phyloP scores from a whole-genome alignment of 208 protist genomes.

The Acanthamoeba comandoni region DNA sequence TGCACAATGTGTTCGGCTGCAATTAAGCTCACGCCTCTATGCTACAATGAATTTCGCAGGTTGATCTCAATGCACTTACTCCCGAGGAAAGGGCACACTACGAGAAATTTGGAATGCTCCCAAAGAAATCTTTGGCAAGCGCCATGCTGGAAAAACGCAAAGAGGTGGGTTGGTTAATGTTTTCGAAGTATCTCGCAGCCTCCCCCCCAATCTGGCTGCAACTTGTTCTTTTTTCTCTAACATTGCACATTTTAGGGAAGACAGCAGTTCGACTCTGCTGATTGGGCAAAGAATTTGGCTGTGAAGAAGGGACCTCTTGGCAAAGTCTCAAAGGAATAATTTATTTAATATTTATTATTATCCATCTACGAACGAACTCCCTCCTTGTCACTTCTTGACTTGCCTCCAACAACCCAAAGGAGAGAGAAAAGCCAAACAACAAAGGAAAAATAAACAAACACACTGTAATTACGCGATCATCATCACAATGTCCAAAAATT shows the following conservation, averaged over 20 bases:
- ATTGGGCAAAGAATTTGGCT: constrained; percentile 56
- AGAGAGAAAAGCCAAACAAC: too few species aligned
- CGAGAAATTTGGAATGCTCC: constrained; percentile 66
- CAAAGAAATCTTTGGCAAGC: constrained; percentile 61
- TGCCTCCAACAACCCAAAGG: too few species aligned
- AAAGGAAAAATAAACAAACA: too few species aligned
- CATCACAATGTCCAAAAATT: too few species aligned
- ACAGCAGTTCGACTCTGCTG: constrained; percentile 67
- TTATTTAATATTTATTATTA: too few species aligned
- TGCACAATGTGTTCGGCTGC: too few species aligned
- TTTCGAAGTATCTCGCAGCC: neutral
- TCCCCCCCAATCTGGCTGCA: neutral
- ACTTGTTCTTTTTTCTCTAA: neutral
- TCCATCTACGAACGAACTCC: too few species aligned
- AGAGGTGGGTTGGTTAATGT: neutral
- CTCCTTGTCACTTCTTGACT: too few species aligned
- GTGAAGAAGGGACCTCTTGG: constrained; percentile 66
- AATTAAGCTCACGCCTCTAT: too few species aligned
- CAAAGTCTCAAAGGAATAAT: constrained; percentile 58
- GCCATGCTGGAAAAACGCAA: constrained; percentile 65
- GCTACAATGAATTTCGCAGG: too few species aligned
- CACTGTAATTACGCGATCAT: too few species aligned
- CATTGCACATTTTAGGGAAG: constrained; percentile 15
- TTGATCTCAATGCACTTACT: constrained; percentile 27
- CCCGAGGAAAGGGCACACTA: constrained; percentile 67